Percentiles rank a stretch among this genome's conserved stretches.
Conservation (phyloP, 768 basidiomycete species). For the Gymnopilus junonius region DNA sequence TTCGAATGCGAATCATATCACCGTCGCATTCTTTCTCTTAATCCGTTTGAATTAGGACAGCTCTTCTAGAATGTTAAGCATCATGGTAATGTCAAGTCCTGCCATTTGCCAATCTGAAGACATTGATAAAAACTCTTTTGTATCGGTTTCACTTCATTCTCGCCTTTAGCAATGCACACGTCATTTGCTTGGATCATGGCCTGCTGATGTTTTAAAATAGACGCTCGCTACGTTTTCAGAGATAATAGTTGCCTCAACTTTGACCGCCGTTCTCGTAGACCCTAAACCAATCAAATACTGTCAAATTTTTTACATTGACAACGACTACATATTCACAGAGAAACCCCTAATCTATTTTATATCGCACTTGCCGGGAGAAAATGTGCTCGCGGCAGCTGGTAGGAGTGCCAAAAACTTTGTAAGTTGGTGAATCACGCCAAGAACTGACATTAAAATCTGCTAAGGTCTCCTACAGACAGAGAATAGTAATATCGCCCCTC, state of each 20-base stretch:
- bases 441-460: background rate
- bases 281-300: background rate
- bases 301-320: too few relatives aligned
- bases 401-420: background rate
- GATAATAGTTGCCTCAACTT: background rate
- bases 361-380: background rate
- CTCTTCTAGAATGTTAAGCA: background rate
- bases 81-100: background rate
- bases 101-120: background rate
- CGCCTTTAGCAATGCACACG: background rate
- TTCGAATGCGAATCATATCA: conserved; percentile 8
- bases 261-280: background rate
- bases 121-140: background rate
- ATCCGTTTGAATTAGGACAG: background rate
- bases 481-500: background rate
- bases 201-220: background rate
- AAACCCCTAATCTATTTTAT: too few relatives aligned
- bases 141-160: background rate
- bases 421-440: background rate
- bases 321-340: too few relatives aligned
- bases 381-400: background rate
- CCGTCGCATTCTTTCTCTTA: background rate
- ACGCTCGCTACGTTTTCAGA: background rate
- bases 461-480: background rate
- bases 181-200: background rate